phyloP scores from a whole-genome alignment of 257 asterid species.

The Fraxinus anomala region DNA sequence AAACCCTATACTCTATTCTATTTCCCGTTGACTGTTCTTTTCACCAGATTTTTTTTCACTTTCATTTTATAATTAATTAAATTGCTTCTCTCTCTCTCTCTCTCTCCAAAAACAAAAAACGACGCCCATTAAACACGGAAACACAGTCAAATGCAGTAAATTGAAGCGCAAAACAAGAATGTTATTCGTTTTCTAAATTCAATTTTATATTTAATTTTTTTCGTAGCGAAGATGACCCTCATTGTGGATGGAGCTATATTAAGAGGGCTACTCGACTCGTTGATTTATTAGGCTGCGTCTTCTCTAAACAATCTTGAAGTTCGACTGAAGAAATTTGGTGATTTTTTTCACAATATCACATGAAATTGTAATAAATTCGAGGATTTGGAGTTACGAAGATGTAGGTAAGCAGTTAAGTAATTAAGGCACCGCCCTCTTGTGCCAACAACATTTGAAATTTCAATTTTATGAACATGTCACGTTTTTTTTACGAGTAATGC shows the following conservation, averaged over 20 bases:
- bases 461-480: not conserved
- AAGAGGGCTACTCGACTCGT: not conserved
- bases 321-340: not conserved
- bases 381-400: not conserved
- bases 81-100: constrained; percentile 12
- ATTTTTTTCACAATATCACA: not conserved
- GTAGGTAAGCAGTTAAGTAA: not conserved
- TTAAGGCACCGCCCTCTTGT: not conserved
- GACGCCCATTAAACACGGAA: constrained; percentile 50
- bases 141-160: constrained; percentile 24
- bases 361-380: not conserved
- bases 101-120: constrained; percentile 19
- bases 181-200: not conserved
- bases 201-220: too few species aligned
- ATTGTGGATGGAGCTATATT: too few species aligned
- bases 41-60: not conserved
- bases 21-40: constrained; percentile 22
- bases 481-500: too few species aligned
- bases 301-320: not conserved
- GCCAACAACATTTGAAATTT: not conserved
- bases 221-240: not conserved
- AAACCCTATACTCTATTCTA: constrained; percentile 32
- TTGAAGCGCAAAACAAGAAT: constrained; percentile 22
- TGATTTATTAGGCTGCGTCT: not conserved
- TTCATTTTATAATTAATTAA: too few species aligned